phyloP scores from a whole-genome alignment of 164 flowering plant genomes.

The Buxus sempervirens region DNA sequence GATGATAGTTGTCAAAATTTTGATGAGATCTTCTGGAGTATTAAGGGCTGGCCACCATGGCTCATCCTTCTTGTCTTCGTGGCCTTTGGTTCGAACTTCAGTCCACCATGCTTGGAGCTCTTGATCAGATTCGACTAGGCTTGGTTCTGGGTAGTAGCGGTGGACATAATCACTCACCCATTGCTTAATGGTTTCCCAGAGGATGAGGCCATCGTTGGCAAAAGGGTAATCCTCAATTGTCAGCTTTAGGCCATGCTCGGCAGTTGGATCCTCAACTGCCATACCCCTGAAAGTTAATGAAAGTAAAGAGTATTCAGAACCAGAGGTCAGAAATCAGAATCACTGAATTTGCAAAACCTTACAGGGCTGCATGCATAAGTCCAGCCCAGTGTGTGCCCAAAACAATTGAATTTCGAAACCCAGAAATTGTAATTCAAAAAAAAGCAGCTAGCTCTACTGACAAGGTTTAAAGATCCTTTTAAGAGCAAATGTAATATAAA shows the following conservation, averaged over 20 bases:
- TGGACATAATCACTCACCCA: conserved; percentile 27
- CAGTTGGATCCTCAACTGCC: conserved; percentile 34
- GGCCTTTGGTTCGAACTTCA: conserved; percentile 30
- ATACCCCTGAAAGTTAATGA: conserved; percentile 24
- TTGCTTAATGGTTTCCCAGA: conserved; percentile 25
- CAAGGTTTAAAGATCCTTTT: not conserved
- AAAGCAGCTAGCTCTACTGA: too few relatives aligned
- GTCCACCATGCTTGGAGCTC: conserved; percentile 32
- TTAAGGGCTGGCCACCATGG: conserved; percentile 38
- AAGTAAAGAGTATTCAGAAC: not conserved
- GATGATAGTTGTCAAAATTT: conserved; percentile 28
- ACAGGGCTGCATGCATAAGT: too few relatives aligned
- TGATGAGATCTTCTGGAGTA: conserved; percentile 17
- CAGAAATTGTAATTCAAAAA: too few relatives aligned
- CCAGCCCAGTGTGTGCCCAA: too few relatives aligned
- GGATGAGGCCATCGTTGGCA: conserved; percentile 26
- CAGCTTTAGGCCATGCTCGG: conserved; percentile 28
- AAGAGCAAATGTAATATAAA: not conserved
- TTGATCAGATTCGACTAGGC: conserved; percentile 15
- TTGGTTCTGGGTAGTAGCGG: conserved; percentile 15
- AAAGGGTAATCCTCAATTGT: conserved; percentile 32
- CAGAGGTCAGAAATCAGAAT: too few relatives aligned
- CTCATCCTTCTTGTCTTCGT: conserved; percentile 33
- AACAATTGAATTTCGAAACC: too few relatives aligned
- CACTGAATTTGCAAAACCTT: too few relatives aligned